A percentile compares a stretch with the other conserved stretches of the same genome.
phyloP scores from a whole-genome alignment of 1,284 basidiomycete genomes.

The Cryptococcus sp. region DNA sequence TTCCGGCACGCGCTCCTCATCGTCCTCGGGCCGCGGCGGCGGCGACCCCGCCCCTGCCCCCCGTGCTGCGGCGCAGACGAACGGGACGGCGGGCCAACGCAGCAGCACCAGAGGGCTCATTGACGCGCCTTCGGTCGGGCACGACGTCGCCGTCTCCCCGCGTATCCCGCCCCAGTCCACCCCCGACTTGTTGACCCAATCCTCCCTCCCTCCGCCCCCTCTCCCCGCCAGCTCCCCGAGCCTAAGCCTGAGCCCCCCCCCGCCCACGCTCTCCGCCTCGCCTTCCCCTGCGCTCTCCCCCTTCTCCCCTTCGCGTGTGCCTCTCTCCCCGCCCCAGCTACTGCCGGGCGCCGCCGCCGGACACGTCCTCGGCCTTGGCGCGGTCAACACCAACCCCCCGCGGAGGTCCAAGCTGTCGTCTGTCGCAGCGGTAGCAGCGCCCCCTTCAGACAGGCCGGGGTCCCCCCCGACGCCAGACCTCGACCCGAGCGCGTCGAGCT shows the following conservation, averaged over 20 bases:
- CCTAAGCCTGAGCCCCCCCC: no score
- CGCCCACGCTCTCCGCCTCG: not conserved
- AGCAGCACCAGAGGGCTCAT: not conserved
- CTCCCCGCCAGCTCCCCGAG: not conserved
- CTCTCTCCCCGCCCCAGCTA: not conserved
- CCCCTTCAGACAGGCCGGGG: not conserved
- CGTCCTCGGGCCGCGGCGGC: no score
- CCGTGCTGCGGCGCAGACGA: not conserved
- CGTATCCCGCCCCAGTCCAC: slow-evolving; percentile 1
- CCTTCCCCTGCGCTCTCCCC: not conserved
- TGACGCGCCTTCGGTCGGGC: slow-evolving; percentile 1
- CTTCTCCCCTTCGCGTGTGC: not conserved
- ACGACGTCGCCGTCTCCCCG: not conserved
- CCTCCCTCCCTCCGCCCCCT: slow-evolving; percentile 1
- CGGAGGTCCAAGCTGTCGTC: slow-evolving; percentile 1
- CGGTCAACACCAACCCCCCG: not conserved
- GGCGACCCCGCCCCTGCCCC: no score
- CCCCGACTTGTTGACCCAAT: not conserved
- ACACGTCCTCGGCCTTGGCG: not conserved
- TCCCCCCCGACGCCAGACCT: slow-evolving; percentile 35
- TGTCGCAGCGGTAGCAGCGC: not conserved
- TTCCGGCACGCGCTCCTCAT: not conserved
- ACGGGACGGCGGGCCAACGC: no score
- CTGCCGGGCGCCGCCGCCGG: not conserved
- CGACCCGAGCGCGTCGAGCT: slow-evolving; percentile 20